Evolutionary conservation across 2,329 filamentous ascomycete genomes (phyloP).

Genomic region (Leptographium wingfieldii): DNA sequence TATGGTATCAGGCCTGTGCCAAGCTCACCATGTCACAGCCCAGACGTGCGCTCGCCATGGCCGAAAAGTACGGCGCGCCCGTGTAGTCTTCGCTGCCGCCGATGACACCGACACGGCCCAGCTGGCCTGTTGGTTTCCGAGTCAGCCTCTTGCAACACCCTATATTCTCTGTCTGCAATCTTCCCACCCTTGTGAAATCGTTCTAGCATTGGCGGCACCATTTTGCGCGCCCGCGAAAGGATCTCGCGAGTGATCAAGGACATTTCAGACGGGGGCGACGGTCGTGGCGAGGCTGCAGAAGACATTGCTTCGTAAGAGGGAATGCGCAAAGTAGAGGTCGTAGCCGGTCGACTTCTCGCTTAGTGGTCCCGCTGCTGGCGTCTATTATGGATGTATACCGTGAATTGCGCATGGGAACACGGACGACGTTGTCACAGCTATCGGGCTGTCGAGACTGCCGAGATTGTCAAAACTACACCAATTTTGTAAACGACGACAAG

Average conservation of each 20-base stretch:
- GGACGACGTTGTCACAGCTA: too few species aligned
- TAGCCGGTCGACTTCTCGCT: neutral
- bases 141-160: slow-evolving; percentile 4
- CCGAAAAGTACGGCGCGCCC: slow-evolving; percentile 93
- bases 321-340: neutral
- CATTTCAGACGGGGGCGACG: slow-evolving; percentile 31
- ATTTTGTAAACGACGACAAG: neutral
- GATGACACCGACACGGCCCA: slow-evolving; percentile 85
- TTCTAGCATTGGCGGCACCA: slow-evolving; percentile 90
- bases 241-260: slow-evolving; percentile 61
- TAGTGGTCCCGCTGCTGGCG: neutral
- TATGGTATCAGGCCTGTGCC: neutral
- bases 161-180: neutral
- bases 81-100: slow-evolving; percentile 95
- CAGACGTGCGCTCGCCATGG: slow-evolving; percentile 85
- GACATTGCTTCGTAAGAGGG: neutral
- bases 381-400: too few species aligned
- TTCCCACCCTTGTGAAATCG: slow-evolving; percentile 83
- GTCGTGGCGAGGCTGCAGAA: neutral
- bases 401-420: neutral
- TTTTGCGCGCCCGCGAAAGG: slow-evolving; percentile 68
- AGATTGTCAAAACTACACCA: neutral
- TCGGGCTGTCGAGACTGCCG: neutral
- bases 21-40: slow-evolving; percentile 71
- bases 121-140: slow-evolving; percentile 50